Conservation (phyloP, 495 filamentous ascomycete genomes). For the Neurospora sp. region DNA sequence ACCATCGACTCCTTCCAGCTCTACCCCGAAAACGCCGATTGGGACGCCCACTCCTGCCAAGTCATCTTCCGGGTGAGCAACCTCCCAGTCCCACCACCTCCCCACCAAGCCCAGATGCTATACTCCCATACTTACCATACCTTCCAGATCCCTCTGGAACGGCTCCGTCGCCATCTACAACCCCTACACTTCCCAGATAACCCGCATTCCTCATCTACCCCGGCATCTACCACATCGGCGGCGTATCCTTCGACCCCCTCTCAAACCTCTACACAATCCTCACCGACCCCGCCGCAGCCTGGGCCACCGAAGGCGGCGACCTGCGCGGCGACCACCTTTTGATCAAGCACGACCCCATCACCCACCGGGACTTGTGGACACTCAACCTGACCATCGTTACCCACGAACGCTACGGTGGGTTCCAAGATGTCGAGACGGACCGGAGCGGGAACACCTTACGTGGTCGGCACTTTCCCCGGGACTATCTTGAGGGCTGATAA, state of each 20-base stretch:
- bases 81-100: not conserved
- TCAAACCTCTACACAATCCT: constrained; percentile 22
- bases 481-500: constrained; percentile 17
- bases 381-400: constrained; percentile 18
- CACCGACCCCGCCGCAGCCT: constrained; percentile 16
- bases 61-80: constrained; percentile 16
- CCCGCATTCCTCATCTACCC: constrained; percentile 17
- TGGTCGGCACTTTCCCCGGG: constrained; percentile 24
- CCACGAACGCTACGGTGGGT: constrained; percentile 18
- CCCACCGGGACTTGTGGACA: constrained; percentile 15
- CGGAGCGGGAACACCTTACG: constrained; percentile 22
- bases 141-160: constrained; percentile 12
- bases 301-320: constrained; percentile 19
- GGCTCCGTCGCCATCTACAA: constrained; percentile 21
- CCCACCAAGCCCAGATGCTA: not conserved
- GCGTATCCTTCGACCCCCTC: constrained; percentile 25
- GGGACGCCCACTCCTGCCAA: constrained; percentile 20
- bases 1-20: constrained; percentile 24
- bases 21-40: constrained; percentile 30
- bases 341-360: constrained; percentile 11
- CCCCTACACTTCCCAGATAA: constrained; percentile 18
- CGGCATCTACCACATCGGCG: constrained; percentile 23
- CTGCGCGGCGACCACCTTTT: constrained; percentile 21
- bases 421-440: constrained; percentile 26
- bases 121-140: not conserved